Conservation (phyloP, 2,329 filamentous ascomycete species). For the Penicillium aurantiogriseum region DNA sequence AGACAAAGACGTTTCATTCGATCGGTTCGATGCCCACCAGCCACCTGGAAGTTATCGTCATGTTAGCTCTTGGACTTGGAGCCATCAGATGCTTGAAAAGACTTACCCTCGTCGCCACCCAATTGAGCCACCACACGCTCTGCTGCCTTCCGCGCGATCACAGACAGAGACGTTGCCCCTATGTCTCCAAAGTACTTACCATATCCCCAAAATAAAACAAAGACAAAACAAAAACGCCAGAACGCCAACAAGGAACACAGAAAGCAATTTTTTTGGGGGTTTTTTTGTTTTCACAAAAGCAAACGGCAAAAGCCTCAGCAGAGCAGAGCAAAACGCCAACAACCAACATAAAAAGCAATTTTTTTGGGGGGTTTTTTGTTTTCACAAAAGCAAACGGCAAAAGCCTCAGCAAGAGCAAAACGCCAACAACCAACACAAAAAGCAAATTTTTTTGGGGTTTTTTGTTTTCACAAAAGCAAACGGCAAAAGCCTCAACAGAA, state of each 20-base stretch:
- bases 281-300: not conserved
- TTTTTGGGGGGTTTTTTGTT: not conserved
- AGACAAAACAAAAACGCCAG: not conserved
- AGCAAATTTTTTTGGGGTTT: not conserved
- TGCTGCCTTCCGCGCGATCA: not conserved
- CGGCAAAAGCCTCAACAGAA: conserved; percentile 4
- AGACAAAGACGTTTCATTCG: not conserved
- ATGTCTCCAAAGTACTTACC: not conserved
- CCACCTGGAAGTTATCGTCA: not conserved
- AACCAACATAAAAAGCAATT: not conserved
- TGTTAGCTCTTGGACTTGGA: not conserved
- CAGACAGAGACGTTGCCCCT: not conserved
- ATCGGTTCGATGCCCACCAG: not conserved
- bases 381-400: conserved; percentile 4
- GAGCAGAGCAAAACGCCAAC: not conserved
- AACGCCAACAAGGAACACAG: not conserved
- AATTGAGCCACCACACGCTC: not conserved
- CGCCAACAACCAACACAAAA: not conserved
- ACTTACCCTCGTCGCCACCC: not conserved
- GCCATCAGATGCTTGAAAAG: not conserved
- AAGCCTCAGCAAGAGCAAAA: not conserved
- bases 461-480: not conserved
- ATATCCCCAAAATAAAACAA: not conserved
- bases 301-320: conserved; percentile 3
- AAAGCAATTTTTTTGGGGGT: not conserved